Percentiles rank a stretch among this genome's conserved stretches.
Evolutionary conservation across 192 early-diverging fungal genomes (phyloP).

Genomic region (Mortierella antarctica): DNA sequence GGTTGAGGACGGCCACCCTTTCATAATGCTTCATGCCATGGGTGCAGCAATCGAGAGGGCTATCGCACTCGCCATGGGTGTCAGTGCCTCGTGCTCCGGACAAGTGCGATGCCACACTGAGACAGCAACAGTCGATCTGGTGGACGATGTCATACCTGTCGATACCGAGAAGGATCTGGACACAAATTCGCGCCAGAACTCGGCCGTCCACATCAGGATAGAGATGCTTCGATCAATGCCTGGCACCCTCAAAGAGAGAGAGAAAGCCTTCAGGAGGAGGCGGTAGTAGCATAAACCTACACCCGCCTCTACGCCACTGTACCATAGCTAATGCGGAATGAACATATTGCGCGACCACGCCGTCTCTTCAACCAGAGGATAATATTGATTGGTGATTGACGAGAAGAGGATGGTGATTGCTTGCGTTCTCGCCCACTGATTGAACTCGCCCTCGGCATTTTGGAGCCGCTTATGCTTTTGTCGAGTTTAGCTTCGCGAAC

Average conservation of each 20-base stretch:
- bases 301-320: no score
- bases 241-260: constrained; percentile 14
- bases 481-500: no score
- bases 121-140: constrained; percentile 74
- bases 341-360: no score
- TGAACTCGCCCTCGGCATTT: no score
- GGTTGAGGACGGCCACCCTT: constrained; percentile 65
- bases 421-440: no score
- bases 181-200: constrained; percentile 71
- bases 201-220: constrained; percentile 78
- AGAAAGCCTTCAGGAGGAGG: no score
- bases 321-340: no score
- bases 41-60: constrained; percentile 80
- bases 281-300: no score
- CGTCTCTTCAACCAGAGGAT: no score
- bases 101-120: constrained; percentile 71
- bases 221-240: constrained; percentile 50
- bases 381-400: no score
- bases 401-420: no score
- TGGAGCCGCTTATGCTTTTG: no score
- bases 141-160: constrained; percentile 83
- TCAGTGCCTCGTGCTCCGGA: constrained; percentile 67
- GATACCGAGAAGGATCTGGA: constrained; percentile 70
- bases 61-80: constrained; percentile 70
- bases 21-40: constrained; percentile 81